These are phyloP conservation scores for Entophlyctis luteolus DNA, from an alignment of 192 early-diverging fungal genomes.

Conservation along the genomic window DNA sequence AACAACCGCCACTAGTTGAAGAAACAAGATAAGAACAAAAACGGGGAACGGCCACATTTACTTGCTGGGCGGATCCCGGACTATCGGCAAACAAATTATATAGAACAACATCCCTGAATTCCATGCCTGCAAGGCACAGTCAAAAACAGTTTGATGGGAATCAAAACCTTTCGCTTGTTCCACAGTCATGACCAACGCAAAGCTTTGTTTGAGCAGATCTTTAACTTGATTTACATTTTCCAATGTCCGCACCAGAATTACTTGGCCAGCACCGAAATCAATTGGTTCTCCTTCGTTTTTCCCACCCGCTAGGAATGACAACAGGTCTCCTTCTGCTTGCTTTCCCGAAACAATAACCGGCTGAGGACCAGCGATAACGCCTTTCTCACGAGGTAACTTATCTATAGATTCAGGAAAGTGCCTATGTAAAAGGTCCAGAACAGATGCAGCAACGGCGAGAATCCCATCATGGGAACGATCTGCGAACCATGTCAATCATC, in stretches of 20 bases:
- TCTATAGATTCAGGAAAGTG: slow-evolving; percentile 27
- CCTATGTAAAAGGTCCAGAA: slow-evolving; percentile 18
- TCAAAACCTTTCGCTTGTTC: slow-evolving; percentile 26
- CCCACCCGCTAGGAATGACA: slow-evolving; percentile 8
- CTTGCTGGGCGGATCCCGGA: neutral
- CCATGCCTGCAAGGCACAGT: slow-evolving; percentile 6
- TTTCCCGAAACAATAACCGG: slow-evolving; percentile 15
- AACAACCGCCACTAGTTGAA: slow-evolving; percentile 13
- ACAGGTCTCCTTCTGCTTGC: neutral
- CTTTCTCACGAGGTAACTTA: slow-evolving; percentile 6
- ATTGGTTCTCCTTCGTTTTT: slow-evolving; percentile 23
- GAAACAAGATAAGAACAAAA: neutral
- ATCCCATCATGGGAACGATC: slow-evolving; percentile 32
- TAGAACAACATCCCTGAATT: slow-evolving; percentile 18
- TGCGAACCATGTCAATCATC: neutral
- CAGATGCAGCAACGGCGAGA: slow-evolving; percentile 24
- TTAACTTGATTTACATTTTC: slow-evolving; percentile 2
- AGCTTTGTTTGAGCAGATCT: neutral
- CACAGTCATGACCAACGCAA: slow-evolving; percentile 28
- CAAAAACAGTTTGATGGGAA: neutral
- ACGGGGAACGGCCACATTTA: neutral
- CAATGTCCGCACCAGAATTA: slow-evolving; percentile 23
- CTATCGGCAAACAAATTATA: slow-evolving; percentile 10
- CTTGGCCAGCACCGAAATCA: slow-evolving; percentile 31
- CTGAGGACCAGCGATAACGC: slow-evolving; percentile 23